These are phyloP conservation scores for Aureobasidium uvarum DNA, from an alignment of 2,329 filamentous ascomycete genomes.

Conservation along the genomic window DNA sequence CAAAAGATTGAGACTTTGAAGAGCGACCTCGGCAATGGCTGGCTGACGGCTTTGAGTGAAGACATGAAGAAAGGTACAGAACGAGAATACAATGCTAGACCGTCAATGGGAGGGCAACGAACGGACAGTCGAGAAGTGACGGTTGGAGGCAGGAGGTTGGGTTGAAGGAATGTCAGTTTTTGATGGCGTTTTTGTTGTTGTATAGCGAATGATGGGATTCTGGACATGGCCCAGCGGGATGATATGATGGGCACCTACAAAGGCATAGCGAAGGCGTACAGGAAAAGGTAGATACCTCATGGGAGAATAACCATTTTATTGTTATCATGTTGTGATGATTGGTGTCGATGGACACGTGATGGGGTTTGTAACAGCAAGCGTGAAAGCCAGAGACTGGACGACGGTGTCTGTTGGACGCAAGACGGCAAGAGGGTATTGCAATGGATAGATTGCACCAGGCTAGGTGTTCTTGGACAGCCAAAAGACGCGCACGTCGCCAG, in stretches of 20 bases:
- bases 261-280: slow-evolving; percentile 25
- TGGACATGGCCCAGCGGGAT: slow-evolving; percentile 8
- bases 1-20: slow-evolving; percentile 85
- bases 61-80: slow-evolving; percentile 46
- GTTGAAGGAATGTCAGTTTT: slow-evolving; percentile 31
- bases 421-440: background rate
- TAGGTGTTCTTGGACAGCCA: background rate
- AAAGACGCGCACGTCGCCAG: slow-evolving; percentile 6
- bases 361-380: background rate
- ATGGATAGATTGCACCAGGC: background rate
- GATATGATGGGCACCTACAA: background rate
- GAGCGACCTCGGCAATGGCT: slow-evolving; percentile 80
- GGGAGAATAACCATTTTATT: slow-evolving; percentile 13
- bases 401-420: background rate
- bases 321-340: background rate
- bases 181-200: slow-evolving; percentile 15
- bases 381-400: too few relatives aligned
- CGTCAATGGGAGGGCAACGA: slow-evolving; percentile 29
- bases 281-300: slow-evolving; percentile 21
- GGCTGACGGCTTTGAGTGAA: slow-evolving; percentile 82
- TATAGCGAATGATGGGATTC: slow-evolving; percentile 19
- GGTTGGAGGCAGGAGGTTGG: slow-evolving; percentile 37
- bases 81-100: slow-evolving; percentile 13
- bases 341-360: slow-evolving; percentile 3
- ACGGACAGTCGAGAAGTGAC: slow-evolving; percentile 36